Evolutionary conservation across 192 early-diverging fungal species (phyloP).

Genomic region (Coemansia sp.): DNA sequence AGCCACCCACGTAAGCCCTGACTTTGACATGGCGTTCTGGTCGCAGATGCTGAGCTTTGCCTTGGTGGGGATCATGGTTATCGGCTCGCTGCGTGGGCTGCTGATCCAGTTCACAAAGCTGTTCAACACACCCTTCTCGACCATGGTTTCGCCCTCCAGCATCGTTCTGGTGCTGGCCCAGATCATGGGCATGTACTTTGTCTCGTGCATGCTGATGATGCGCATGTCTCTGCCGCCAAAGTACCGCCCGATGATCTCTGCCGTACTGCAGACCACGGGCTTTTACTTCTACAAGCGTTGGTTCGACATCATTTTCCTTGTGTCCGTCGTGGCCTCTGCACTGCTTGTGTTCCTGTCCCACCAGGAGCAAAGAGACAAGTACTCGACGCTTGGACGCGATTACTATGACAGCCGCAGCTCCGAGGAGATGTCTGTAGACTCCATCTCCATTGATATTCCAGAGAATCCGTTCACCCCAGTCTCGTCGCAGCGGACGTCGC

Average conservation of each 20-base stretch:
- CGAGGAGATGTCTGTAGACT: constrained; percentile 36
- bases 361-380: constrained; percentile 60
- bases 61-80: constrained; percentile 88
- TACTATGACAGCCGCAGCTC: constrained; percentile 42
- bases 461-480: constrained; percentile 34
- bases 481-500: constrained; percentile 37
- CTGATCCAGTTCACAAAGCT: constrained; percentile 83
- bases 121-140: constrained; percentile 66
- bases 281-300: constrained; percentile 92
- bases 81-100: constrained; percentile 86
- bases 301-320: constrained; percentile 92
- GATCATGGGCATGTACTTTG: constrained; percentile 92
- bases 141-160: constrained; percentile 72
- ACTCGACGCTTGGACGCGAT: constrained; percentile 53
- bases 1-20: constrained; percentile 64
- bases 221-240: constrained; percentile 82
- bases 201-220: constrained; percentile 92
- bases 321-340: constrained; percentile 74
- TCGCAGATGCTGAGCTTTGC: constrained; percentile 92
- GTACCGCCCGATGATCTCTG: constrained; percentile 80
- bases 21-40: constrained; percentile 80
- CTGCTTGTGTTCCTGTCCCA: constrained; percentile 74
- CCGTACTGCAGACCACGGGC: constrained; percentile 77
- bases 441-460: constrained; percentile 48
- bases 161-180: constrained; percentile 81